These are phyloP conservation scores for Vigna hirtella DNA, from an alignment of 306 rosid species.

Conservation along the genomic window DNA sequence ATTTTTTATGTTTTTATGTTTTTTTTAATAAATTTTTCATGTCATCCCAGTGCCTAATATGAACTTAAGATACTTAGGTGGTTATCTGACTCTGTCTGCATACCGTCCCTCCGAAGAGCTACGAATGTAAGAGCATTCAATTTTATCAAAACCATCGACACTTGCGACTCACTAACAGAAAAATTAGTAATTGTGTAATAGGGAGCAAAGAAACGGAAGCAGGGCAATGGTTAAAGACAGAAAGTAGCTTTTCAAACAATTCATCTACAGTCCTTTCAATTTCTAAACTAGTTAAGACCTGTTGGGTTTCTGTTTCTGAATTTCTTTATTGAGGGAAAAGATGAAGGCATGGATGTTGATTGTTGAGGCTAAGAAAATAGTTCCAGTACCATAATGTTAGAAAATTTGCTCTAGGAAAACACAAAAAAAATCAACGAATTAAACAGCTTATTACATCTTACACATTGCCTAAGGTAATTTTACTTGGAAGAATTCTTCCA, in stretches of 20 bases:
- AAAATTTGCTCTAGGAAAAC: conserved; percentile 13
- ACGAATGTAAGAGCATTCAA: conserved; percentile 1
- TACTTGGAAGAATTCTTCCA: conserved; percentile 32
- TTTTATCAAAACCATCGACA: conserved; percentile 22
- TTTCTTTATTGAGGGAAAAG: conserved; percentile 25
- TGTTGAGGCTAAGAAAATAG: conserved; percentile 24
- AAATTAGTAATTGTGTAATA: not conserved
- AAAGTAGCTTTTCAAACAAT: not conserved
- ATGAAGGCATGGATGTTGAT: conserved; percentile 12
- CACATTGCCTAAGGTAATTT: conserved; percentile 27
- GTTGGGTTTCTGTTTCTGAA: conserved; percentile 24
- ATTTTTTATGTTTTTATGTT: no score
- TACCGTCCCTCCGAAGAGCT: conserved; percentile 6
- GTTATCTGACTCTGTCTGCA: not conserved
- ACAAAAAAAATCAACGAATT: conserved; percentile 38
- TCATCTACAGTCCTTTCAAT: not conserved
- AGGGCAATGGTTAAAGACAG: conserved; percentile 17
- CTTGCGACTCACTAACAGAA: not conserved
- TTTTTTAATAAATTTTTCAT: no score
- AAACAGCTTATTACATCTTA: conserved; percentile 36
- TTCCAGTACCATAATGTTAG: conserved; percentile 24
- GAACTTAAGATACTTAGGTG: no score
- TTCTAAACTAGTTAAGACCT: not conserved
- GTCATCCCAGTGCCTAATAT: no score
- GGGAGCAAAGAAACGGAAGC: conserved; percentile 11